A percentile compares a stretch with the other conserved stretches of the same genome.
Evolutionary conservation across 2,329 filamentous ascomycete species (phyloP).

Genomic region (Arachnopeziza araneosa): DNA sequence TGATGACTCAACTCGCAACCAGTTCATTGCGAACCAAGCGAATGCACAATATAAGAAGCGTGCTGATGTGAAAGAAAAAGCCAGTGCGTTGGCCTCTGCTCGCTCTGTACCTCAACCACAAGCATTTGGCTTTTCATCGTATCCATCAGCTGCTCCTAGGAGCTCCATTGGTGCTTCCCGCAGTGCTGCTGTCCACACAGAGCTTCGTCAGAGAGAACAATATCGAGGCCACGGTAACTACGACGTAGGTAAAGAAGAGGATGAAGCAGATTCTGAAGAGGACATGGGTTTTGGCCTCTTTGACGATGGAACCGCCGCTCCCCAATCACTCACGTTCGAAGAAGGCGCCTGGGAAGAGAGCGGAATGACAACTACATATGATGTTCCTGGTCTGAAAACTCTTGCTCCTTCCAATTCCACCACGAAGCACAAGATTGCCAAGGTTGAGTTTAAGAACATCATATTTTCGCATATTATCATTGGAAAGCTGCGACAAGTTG

Average conservation of each 20-base stretch:
- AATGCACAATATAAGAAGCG: neutral
- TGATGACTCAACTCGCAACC: constrained; percentile 1
- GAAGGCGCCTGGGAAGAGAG: constrained; percentile 53
- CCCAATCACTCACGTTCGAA: constrained; percentile 37
- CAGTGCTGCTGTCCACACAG: no score
- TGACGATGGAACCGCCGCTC: constrained; percentile 3
- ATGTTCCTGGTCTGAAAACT: constrained; percentile 53
- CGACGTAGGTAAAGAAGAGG: neutral
- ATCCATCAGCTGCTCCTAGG: no score
- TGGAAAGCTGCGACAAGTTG: constrained; percentile 53
- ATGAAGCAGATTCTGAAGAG: constrained; percentile 12
- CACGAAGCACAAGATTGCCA: constrained; percentile 55
- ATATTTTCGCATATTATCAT: constrained; percentile 52
- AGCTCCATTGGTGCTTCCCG: no score
- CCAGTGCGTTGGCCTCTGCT: neutral
- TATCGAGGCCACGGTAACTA: neutral
- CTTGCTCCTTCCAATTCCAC: constrained; percentile 45
- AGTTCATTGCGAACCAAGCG: neutral
- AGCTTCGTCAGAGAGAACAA: no score
- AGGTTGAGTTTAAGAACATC: constrained; percentile 45
- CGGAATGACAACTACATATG: constrained; percentile 53
- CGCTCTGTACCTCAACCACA: neutral
- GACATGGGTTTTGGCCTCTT: constrained; percentile 2
- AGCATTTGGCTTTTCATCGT: neutral
- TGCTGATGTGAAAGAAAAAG: neutral